Percentiles rank a stretch among this genome's conserved stretches.
phyloP scores from a whole-genome alignment of 1,139 yeast genomes.

The Candida mesenterica region DNA sequence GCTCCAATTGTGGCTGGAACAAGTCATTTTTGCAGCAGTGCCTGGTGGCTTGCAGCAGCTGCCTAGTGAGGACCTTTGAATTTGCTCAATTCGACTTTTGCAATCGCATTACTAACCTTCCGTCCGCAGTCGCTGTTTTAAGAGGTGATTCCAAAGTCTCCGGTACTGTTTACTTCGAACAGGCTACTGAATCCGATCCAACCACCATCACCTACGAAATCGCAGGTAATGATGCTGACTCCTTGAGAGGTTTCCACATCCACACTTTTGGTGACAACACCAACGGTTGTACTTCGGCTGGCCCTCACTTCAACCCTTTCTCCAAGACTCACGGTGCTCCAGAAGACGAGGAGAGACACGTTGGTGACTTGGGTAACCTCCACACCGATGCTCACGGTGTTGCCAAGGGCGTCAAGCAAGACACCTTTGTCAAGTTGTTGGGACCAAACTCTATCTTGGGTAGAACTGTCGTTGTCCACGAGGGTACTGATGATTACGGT shows the following conservation, averaged over 20 bases:
- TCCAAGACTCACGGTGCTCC: slow-evolving; percentile 93
- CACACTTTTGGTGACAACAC: slow-evolving; percentile 99
- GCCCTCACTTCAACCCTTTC: slow-evolving; percentile 98
- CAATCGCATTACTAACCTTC: background rate
- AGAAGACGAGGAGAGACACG: slow-evolving; percentile 85
- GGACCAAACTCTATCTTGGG: slow-evolving; percentile 89
- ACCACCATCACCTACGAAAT: slow-evolving; percentile 87
- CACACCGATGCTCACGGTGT: slow-evolving; percentile 81
- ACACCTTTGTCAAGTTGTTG: slow-evolving; percentile 69
- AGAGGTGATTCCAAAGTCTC: slow-evolving; percentile 91
- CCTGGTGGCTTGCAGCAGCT: too few relatives aligned
- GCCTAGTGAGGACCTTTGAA: too few relatives aligned
- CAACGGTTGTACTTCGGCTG: slow-evolving; percentile 98
- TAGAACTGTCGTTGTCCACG: slow-evolving; percentile 95
- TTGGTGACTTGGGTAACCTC: slow-evolving; percentile 96
- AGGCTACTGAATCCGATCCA: slow-evolving; percentile 72
- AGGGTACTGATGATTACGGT: slow-evolving; percentile 94
- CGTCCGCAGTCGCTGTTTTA: slow-evolving; percentile 80
- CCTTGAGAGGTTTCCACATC: slow-evolving; percentile 94
- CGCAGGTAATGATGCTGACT: slow-evolving; percentile 81
- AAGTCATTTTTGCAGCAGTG: too few relatives aligned
- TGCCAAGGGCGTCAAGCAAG: slow-evolving; percentile 86
- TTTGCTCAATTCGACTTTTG: background rate
- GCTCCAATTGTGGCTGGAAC: too few relatives aligned
- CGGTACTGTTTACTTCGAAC: slow-evolving; percentile 87